Evolutionary conservation across 306 rosid genomes (phyloP), one percentile per base, ranked within the genome.

Genomic region (Cajanus cajan): DNA sequence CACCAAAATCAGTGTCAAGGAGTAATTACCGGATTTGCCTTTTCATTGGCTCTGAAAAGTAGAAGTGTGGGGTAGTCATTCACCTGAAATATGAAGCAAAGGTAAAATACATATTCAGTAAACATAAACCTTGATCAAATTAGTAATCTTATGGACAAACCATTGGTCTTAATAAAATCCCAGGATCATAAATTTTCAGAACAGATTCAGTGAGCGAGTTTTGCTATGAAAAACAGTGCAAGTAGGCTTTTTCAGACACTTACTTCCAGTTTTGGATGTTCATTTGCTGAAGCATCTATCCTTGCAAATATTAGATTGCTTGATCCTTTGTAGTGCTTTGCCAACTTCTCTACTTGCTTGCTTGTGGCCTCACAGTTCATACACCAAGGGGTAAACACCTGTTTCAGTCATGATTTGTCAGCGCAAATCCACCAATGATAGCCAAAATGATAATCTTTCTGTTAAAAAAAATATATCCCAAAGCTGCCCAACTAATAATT

Each of bases 361-460:
- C 79, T 90, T 21, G 84, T 93, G 71, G 90, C 78, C 83, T 95
- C 98, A 58, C 99, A 95, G 71, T 74, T 88, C 77, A 87, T 78
- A 83, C 99, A 95, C 99, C 99, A 93, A 34, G 99, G 98, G 13
- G 99, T 83, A 61, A 79, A 85, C 50, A 95, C 97, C 99, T 95
- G 84, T 85, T 86, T 80, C 24, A 77, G 75, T 62, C 63, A 62
- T 19, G 15, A 78, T 14, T 78, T 21, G 8, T 76, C 41, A 71
- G 48, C 36, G 36, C 50, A 57, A 80, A 40, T 59, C 21, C 63
- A 83, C 68, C 31, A 43, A 63, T 64, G 41, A 77, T 63, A 78
- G 31, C 52, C 28, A 50, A 36, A 18, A 62, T 34, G 25, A 55
- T 13, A 36, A 43, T 33, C 51, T 70, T 31, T 52, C 21, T 24